Conservation (phyloP, 78 protist genomes). For the Salpingoeca rosetta region DNA sequence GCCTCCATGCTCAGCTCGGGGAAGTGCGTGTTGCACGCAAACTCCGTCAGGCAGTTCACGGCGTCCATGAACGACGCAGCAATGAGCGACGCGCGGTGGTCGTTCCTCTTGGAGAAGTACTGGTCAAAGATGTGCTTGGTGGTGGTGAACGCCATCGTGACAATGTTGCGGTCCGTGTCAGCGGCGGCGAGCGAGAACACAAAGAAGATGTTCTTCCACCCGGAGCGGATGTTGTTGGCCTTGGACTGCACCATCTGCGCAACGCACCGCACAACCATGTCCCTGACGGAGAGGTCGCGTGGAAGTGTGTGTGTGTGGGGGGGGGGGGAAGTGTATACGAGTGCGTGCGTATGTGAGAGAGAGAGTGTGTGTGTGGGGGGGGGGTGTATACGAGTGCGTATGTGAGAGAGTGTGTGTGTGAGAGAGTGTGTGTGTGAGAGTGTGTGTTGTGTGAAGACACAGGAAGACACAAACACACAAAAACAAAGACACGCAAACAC, state of each 20-base stretch:
- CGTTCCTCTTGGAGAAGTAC: conserved; percentile 21
- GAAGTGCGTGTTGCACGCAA: conserved; percentile 46
- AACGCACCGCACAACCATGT: conserved; percentile 47
- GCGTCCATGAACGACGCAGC: conserved; percentile 55
- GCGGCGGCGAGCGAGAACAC: conserved; percentile 43
- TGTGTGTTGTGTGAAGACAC: no score
- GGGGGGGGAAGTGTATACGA: no score
- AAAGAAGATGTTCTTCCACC: conserved; percentile 85
- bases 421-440: no score
- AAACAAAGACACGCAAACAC: no score
- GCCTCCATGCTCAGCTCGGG: not conserved
- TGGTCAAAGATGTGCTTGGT: conserved; percentile 31
- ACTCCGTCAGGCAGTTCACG: conserved; percentile 72
- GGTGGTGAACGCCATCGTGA: conserved; percentile 52
- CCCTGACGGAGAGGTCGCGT: conserved; percentile 44
- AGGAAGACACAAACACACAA: no score
- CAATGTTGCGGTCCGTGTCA: conserved; percentile 22
- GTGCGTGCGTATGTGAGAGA: no score
- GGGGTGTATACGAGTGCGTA: no score
- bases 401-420: no score
- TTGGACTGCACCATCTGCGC: conserved; percentile 31
- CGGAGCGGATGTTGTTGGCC: conserved; percentile 71
- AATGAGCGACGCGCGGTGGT: conserved; percentile 26
- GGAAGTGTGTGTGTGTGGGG: no score
- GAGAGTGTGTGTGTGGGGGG: no score